Evolutionary conservation across 345 rosid genomes (phyloP).

Genomic region (Eucalyptus virginea): DNA sequence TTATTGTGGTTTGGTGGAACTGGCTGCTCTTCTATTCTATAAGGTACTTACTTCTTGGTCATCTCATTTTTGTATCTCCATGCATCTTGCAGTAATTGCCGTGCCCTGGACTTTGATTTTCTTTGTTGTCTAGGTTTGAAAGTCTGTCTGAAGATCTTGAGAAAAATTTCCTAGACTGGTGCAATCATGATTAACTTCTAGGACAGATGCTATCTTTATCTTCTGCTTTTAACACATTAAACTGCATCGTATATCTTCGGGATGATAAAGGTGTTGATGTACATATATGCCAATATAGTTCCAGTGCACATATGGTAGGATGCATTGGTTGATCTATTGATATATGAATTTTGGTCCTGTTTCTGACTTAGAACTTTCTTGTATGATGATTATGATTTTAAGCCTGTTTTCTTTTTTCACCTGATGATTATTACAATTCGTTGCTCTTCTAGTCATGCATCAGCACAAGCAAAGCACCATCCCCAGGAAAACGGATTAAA

Average conservation of each 20-base stretch:
- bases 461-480: conserved; percentile 24
- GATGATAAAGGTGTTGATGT: neutral
- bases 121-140: neutral
- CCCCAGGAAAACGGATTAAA: conserved; percentile 51
- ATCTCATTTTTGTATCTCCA: neutral
- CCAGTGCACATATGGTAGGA: neutral
- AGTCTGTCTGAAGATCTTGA: neutral
- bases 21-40: conserved; percentile 68
- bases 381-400: neutral
- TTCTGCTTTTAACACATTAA: neutral
- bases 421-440: neutral
- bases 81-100: neutral
- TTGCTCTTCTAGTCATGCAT: conserved; percentile 42
- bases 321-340: neutral
- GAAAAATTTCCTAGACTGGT: neutral
- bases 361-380: neutral
- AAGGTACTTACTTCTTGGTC: conserved; percentile 26
- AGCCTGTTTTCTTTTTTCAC: neutral
- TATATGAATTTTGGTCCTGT: neutral
- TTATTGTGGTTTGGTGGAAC: conserved; percentile 57
- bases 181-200: neutral
- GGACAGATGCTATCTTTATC: neutral
- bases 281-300: neutral
- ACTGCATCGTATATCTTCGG: neutral
- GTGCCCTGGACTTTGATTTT: neutral